Percentiles rank a stretch among this genome's conserved stretches.
Evolutionary conservation across 1,284 basidiomycete species (phyloP).

Genomic region (Malassezia sp.): DNA sequence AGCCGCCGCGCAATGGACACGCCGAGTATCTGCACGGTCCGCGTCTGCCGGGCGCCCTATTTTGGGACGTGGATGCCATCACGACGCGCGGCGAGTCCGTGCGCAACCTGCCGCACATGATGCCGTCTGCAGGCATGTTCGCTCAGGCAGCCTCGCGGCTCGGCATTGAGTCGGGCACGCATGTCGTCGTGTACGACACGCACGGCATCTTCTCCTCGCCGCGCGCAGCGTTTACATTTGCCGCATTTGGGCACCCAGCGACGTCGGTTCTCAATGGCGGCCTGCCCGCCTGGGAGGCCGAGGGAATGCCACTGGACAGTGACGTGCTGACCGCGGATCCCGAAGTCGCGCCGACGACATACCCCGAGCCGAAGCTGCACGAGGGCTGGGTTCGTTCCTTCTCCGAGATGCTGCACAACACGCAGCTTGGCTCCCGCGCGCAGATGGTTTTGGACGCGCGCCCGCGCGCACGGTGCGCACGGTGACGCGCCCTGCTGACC

Average conservation of each 20-base stretch:
- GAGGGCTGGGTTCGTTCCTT: conserved; percentile 58
- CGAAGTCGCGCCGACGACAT: conserved; percentile 10
- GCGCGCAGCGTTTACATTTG: conserved; percentile 36
- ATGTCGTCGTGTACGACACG: conserved; percentile 81
- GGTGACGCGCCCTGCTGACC: too few relatives aligned
- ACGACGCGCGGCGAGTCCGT: conserved; percentile 40
- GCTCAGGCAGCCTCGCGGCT: conserved; percentile 64
- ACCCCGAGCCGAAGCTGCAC: conserved; percentile 53
- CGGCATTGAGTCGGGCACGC: conserved; percentile 63
- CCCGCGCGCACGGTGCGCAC: conserved; percentile 61
- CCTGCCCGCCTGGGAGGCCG: conserved; percentile 34
- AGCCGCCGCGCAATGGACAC: conserved; percentile 52
- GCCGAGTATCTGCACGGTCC: conserved; percentile 57
- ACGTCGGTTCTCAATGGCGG: conserved; percentile 42
- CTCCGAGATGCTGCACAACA: conserved; percentile 67
- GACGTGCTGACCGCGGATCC: conserved; percentile 15
- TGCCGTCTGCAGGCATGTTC: conserved; percentile 66
- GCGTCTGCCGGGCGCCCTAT: conserved; percentile 63
- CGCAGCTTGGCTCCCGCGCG: conserved; percentile 51
- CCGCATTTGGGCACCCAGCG: conserved; percentile 34
- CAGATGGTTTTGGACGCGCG: conserved; percentile 81
- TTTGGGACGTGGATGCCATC: conserved; percentile 68
- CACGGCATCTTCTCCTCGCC: conserved; percentile 65
- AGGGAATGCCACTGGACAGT: conserved; percentile 22
- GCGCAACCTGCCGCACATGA: conserved; percentile 70